A percentile compares a stretch with the other conserved stretches of the same genome.
These are phyloP conservation scores for Halteria grandinella DNA, from an alignment of 73 alveolate genomes.

Conservation along the genomic window DNA sequence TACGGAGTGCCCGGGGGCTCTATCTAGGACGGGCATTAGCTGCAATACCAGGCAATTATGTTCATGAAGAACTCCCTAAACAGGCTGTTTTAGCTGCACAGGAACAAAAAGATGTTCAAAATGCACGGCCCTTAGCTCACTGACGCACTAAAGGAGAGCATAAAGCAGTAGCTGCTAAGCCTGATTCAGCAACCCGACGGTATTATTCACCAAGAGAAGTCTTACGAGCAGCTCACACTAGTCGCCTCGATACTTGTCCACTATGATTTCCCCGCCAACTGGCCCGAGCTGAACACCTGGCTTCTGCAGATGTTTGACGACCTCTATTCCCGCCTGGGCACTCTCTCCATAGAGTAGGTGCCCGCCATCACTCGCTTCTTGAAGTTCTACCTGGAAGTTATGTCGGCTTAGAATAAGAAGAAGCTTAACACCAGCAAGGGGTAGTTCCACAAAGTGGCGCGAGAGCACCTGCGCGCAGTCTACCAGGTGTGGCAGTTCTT, in stretches of 20 bases:
- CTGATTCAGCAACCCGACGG: constrained; percentile 16
- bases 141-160: constrained; percentile 35
- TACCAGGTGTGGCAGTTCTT: constrained; percentile 45
- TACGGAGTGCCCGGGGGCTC: neutral
- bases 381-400: constrained; percentile 46
- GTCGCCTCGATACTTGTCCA: constrained; percentile 50
- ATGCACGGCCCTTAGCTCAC: constrained; percentile 1
- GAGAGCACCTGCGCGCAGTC: constrained; percentile 30
- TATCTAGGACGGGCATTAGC: constrained; percentile 16
- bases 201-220: constrained; percentile 2
- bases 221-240: constrained; percentile 40
- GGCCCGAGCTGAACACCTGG: constrained; percentile 56
- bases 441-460: constrained; percentile 36
- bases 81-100: constrained; percentile 12
- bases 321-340: neutral
- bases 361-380: constrained; percentile 32
- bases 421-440: constrained; percentile 29
- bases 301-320: constrained; percentile 9
- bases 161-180: constrained; percentile 32
- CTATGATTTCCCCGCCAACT: constrained; percentile 55
- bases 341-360: constrained; percentile 16
- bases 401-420: constrained; percentile 49
- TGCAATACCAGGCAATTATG: constrained; percentile 47
- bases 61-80: constrained; percentile 54
- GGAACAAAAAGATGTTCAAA: constrained; percentile 28